phyloP scores from a whole-genome alignment of 2,329 filamentous ascomycete species.

The Ascochyta lentis region DNA sequence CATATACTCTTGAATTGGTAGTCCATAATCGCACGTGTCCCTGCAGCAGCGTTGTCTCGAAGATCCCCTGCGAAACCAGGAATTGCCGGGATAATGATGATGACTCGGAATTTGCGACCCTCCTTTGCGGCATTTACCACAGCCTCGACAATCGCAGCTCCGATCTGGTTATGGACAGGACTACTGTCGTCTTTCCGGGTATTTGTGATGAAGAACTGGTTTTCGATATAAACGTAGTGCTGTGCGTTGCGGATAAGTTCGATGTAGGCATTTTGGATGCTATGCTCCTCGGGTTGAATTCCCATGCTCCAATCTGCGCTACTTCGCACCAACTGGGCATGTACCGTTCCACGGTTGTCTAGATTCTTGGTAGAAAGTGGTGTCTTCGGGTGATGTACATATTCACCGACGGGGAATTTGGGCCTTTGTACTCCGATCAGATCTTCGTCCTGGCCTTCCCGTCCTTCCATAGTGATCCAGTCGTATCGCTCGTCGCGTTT shows the following conservation, averaged over 20 bases:
- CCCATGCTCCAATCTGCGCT: slow-evolving; percentile 94
- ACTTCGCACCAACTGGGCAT: slow-evolving; percentile 86
- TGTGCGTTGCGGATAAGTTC: slow-evolving; percentile 86
- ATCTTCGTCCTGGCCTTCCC: slow-evolving; percentile 80
- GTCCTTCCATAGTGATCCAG: slow-evolving; percentile 81
- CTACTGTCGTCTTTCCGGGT: slow-evolving; percentile 81
- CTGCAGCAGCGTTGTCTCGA: slow-evolving; percentile 79
- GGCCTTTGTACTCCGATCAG: slow-evolving; percentile 87
- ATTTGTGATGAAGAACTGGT: slow-evolving; percentile 91
- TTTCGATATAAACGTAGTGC: slow-evolving; percentile 97
- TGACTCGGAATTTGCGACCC: slow-evolving; percentile 85
- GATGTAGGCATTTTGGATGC: slow-evolving; percentile 85
- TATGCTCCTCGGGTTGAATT: slow-evolving; percentile 77
- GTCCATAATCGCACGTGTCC: slow-evolving; percentile 93
- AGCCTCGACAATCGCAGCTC: slow-evolving; percentile 87
- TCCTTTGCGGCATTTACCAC: slow-evolving; percentile 82
- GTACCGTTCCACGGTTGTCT: slow-evolving; percentile 70
- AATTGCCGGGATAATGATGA: slow-evolving; percentile 87
- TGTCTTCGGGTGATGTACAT: slow-evolving; percentile 78
- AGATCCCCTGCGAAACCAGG: slow-evolving; percentile 95
- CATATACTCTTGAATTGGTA: slow-evolving; percentile 98
- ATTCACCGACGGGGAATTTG: slow-evolving; percentile 86
- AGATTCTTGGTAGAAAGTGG: slow-evolving; percentile 71
- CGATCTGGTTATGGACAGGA: slow-evolving; percentile 88
- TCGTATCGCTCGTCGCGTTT: slow-evolving; percentile 85